Conservation (phyloP, 768 basidiomycete species). For the Boletus fagicola region DNA sequence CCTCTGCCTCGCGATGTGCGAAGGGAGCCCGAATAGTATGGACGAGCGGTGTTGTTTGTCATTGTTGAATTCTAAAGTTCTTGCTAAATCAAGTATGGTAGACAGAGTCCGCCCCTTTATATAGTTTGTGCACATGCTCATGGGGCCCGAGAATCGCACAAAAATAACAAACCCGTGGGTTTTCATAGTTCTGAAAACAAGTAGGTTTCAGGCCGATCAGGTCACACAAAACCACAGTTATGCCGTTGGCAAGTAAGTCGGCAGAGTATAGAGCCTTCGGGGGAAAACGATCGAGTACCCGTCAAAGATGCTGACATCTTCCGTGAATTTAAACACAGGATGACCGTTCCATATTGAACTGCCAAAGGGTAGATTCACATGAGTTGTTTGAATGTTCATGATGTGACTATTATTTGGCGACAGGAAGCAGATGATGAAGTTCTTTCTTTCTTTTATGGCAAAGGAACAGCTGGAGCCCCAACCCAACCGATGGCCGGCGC, state of each 20-base stretch:
- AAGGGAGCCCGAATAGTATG: neutral
- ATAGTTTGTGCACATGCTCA: too few relatives aligned
- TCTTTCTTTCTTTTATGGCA: neutral
- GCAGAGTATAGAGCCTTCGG: neutral
- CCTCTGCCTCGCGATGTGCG: neutral
- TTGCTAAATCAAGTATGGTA: slow-evolving; percentile 11
- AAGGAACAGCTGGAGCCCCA: neutral
- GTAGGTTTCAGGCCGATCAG: neutral
- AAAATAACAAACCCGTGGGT: neutral
- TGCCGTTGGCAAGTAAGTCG: neutral
- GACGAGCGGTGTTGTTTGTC: slow-evolving; percentile 17
- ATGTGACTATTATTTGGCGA: neutral
- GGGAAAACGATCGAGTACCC: neutral
- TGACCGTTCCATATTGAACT: neutral
- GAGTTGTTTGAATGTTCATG: neutral
- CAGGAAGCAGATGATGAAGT: neutral
- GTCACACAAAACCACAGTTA: neutral
- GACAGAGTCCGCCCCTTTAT: too few relatives aligned
- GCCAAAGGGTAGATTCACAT: neutral
- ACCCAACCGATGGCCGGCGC: neutral
- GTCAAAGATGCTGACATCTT: neutral
- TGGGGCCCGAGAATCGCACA: too few relatives aligned
- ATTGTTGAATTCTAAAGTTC: slow-evolving; percentile 23
- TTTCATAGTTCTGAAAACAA: neutral
- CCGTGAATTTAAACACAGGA: neutral